Base-by-base conservation (phyloP, 306 rosid species). In the Gynostemma pentaphyllum region DNA sequence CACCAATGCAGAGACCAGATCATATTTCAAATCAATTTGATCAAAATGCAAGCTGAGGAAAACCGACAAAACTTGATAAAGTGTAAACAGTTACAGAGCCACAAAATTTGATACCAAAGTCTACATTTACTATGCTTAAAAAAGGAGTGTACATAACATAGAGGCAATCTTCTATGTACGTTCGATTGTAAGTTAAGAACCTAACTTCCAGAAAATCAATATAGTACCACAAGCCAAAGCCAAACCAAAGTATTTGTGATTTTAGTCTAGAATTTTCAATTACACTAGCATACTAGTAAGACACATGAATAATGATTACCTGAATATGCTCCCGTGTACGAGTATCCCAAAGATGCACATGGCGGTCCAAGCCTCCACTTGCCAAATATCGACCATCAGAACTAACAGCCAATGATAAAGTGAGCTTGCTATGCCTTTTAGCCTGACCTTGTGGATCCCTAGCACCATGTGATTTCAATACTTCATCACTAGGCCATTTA, bases 261-360 rank as follows among this genome's bases (percentile, higher is more conserved):
- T 39, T 60, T 39, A 39, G 39, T 21, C 32, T 22, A n/a, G 28
- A 36, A 19, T 69, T 41, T 13, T 36, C 18, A 22, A 55, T 7
- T 14, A 39, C 4, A 28, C 61, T 37, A 30, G 15, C 21, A 39
- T 62, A 21, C 18, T 5, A 16, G 71, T 22, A 62, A 60, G 46
- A 0, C 16, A 19, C 0, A 34, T 34, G 24, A 77, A 52, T 8
- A 26, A 61, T 23, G 67, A 44, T 42, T 53, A 92, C 98, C 98
- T 84, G 88, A 74, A 92, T 61, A 84, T 92, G 96, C 69, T 82
- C 88, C 62, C 89, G 69, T 32, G 95, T 81, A 39, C 99, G 88
- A 7, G 88, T 82, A 78, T 92, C 99, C 99, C 99, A 92, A 62
- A 92, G 59, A 86, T 92, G 99, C 75, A 92, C 61, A 74, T 92